Percentiles rank a stretch among this genome's conserved stretches.
These are phyloP conservation scores for Gentiana dahurica DNA, from an alignment of 257 asterid species.

Conservation along the genomic window DNA sequence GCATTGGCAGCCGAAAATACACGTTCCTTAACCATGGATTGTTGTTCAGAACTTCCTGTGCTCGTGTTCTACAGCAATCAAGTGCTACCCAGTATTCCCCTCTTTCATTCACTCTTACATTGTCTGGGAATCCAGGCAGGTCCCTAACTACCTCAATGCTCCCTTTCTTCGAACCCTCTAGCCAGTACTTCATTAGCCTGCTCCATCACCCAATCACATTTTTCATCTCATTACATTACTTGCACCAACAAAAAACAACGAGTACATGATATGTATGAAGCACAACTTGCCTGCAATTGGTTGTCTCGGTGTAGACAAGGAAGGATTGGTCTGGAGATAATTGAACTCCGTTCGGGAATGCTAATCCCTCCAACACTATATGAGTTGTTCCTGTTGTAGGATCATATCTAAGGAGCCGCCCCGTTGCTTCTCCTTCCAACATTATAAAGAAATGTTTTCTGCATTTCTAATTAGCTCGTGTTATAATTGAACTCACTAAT, in stretches of 20 bases:
- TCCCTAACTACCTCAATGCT: slow-evolving; percentile 36
- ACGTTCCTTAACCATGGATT: slow-evolving; percentile 66
- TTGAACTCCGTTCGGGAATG: slow-evolving; percentile 87
- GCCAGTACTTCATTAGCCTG: slow-evolving; percentile 62
- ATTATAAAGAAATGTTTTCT: slow-evolving; percentile 74
- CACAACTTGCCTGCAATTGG: slow-evolving; percentile 62
- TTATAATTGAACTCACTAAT: not conserved
- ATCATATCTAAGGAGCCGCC: slow-evolving; percentile 70
- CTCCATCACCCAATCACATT: not conserved
- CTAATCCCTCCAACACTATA: slow-evolving; percentile 62
- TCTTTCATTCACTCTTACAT: slow-evolving; percentile 48
- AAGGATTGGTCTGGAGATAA: slow-evolving; percentile 70
- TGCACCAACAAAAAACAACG: too few species aligned
- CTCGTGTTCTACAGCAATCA: slow-evolving; percentile 72
- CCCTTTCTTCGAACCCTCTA: slow-evolving; percentile 57
- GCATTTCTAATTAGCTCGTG: slow-evolving; percentile 3
- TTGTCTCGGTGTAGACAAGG: slow-evolving; percentile 76
- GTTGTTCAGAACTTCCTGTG: slow-evolving; percentile 47
- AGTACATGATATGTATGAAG: too few species aligned
- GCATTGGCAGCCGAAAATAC: slow-evolving; percentile 69
- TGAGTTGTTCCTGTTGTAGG: slow-evolving; percentile 55
- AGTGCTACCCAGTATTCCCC: slow-evolving; percentile 90
- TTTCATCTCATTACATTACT: too few species aligned
- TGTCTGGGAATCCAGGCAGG: slow-evolving; percentile 89
- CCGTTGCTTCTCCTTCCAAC: slow-evolving; percentile 89